Base-by-base conservation (phyloP, 1,284 basidiomycete genomes). In the Cystobasidiaceae sp. region DNA sequence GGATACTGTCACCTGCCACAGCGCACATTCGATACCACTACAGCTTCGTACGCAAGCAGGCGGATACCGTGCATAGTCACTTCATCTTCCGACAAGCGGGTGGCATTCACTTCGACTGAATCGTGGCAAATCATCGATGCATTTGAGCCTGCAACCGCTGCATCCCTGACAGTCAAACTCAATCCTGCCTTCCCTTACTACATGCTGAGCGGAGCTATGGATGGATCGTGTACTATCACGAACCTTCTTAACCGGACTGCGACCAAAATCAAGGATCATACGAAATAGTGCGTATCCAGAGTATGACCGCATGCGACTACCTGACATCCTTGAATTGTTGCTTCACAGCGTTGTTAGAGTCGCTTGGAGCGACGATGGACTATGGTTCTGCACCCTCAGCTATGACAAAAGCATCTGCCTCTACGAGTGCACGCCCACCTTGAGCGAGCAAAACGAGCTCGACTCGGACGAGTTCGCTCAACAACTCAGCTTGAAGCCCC, bases 391-490 rank as follows among this genome's bases (percentile, higher is more conserved):
- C 13, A 66, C 72, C 4, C 33, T 69, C 3, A 69, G 70, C 17
- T 74, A 74, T 67, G 73, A 74, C 62, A 68, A 67, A 37, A 60
- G 45, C 5, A 28, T 74, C 27, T 52, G 43, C 48, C n/a, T 74
- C 30, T 71, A 70, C 64, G 52, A 69, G 45, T 6, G 52, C 9
- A 17, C 57, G 1, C 41, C 62, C 2, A 13, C 45, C 6, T 6
- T 21, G 6, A 17, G 32, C 0, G 11, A 34, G 25, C 27, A 55
- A 8, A 57, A 30, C 23, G 13, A 48, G 1, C 48, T 67, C 25
- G 69, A 69, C 25, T 57, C 37, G 27, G 71, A 70, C 17, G 57
- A 63, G 13, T 48, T 49, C 34, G 69, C 70, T 17, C 57, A 60
- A 25, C 39, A 23, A 19, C 52, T 54, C 15, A 43, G 33, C 21